These are phyloP conservation scores for Cercophora scortea DNA, from an alignment of 495 filamentous ascomycete species.

Conservation along the genomic window DNA sequence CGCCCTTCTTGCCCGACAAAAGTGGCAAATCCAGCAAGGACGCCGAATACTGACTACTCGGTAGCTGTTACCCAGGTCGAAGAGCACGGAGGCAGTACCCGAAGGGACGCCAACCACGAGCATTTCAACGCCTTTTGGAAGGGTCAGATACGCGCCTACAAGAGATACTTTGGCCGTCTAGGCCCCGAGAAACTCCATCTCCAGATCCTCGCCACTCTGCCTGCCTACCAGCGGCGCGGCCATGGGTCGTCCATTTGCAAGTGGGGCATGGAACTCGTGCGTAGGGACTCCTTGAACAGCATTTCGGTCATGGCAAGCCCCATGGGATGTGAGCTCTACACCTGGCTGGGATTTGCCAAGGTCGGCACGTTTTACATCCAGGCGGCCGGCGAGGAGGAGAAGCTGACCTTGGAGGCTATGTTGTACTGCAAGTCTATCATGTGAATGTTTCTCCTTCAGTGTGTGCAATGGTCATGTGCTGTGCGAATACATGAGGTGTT, in stretches of 20 bases:
- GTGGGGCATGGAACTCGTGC: slow-evolving; percentile 24
- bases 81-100: slow-evolving; percentile 15
- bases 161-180: slow-evolving; percentile 16
- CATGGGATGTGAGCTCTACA: slow-evolving; percentile 29
- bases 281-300: slow-evolving; percentile 9
- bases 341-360: slow-evolving; percentile 15
- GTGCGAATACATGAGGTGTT: no score
- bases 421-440: slow-evolving; percentile 9
- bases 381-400: slow-evolving; percentile 23
- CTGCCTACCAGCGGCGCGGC: slow-evolving; percentile 24
- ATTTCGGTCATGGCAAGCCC: slow-evolving; percentile 30
- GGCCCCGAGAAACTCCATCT: slow-evolving; percentile 27
- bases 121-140: slow-evolving; percentile 23
- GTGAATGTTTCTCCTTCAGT: no score
- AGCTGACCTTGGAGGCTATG: slow-evolving; percentile 29
- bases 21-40: neutral
- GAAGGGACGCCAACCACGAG: slow-evolving; percentile 23
- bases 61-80: slow-evolving; percentile 19
- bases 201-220: slow-evolving; percentile 26
- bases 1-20: neutral
- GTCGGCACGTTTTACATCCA: slow-evolving; percentile 20
- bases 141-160: slow-evolving; percentile 18
- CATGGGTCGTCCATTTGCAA: slow-evolving; percentile 22
- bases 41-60: neutral
- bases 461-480: no score